Base-by-base conservation (phyloP, 2,329 filamentous ascomycete genomes). In the Cladosporium sp. region DNA sequence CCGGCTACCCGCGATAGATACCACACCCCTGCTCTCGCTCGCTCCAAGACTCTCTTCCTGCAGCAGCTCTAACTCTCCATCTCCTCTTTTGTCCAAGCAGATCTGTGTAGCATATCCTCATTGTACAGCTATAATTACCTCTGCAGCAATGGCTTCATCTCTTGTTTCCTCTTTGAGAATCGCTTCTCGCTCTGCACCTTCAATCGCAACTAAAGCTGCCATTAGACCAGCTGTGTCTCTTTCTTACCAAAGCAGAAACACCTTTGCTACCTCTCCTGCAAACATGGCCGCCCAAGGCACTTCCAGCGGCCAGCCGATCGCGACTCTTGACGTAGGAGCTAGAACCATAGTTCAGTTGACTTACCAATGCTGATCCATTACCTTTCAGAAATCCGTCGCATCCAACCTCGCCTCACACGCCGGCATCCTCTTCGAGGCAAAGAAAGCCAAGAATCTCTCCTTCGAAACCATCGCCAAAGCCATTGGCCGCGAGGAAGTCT, bases 401-500 rank as follows among this genome's bases (percentile, higher is more conserved):
- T 79, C 82, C 56, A 79, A 83, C 58, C 84, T 95, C 37, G 88
- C 89, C 3, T 68, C 77, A 18, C 84, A 87, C 58, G 85, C 86
- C 9, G 76, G 80, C 56, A 81, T 83, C 5, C 85, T 96, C 56
- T 95, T 95, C 72, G 78, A 82, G 30, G 89, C 87, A 58, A 96
- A 96, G 72, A 84, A 88, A 43, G 67, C 72, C 50, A 86, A 87
- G 70, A 78, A 82, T 58, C 79, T 95, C 30, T 88, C 78, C 62
- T 96, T 96, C 66, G 88, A 89, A 66, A 73, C 80, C 38, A 90
- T 96, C 62, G 88, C 82, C 45, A 71, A 83, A 58, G 76, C 83
- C 24, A 78, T 96, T 50, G 84, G 83, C 56, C 86, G 90, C 56
- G 83, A 85, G 64, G 88, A 96, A 71, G 88, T 96, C 37, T 88